Percentiles rank a stretch among this genome's conserved stretches.
phyloP scores from a whole-genome alignment of 148 eudicot species.

The Nepenthes mirabilis region DNA sequence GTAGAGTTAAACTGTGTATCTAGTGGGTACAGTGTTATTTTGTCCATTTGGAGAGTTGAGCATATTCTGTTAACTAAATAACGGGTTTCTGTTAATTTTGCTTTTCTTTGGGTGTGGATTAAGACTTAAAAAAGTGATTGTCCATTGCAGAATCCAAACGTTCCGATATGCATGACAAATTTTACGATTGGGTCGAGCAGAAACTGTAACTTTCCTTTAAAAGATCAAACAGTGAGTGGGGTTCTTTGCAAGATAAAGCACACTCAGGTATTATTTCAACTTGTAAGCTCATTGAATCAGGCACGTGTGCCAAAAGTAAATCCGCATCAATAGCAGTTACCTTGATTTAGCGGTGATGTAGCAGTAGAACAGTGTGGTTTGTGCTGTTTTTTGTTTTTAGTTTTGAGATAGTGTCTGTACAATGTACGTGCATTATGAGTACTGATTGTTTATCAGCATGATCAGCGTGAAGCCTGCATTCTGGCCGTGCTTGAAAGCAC shows the following conservation, averaged over 20 bases:
- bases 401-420: conserved; percentile 16
- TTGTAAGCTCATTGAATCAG: not conserved
- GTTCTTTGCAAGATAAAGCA: conserved; percentile 49
- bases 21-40: too few species aligned
- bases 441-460: conserved; percentile 36
- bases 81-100: not conserved
- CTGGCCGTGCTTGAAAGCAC: conserved; percentile 70
- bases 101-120: not conserved
- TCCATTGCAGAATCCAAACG: conserved; percentile 46
- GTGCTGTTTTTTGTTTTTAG: not conserved
- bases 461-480: conserved; percentile 52
- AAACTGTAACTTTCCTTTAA: conserved; percentile 34
- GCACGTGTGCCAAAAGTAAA: not conserved
- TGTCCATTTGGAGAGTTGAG: too few species aligned
- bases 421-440: conserved; percentile 23
- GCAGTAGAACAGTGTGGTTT: not conserved
- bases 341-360: not conserved
- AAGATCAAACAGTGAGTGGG: conserved; percentile 43
- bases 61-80: too few species aligned
- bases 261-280: conserved; percentile 36
- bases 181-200: conserved; percentile 65
- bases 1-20: too few species aligned
- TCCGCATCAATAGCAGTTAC: not conserved
- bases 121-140: conserved; percentile 1
- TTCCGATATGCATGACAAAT: conserved; percentile 26